phyloP scores from a whole-genome alignment of 306 rosid genomes.

The Hippophae gyantsensis region DNA sequence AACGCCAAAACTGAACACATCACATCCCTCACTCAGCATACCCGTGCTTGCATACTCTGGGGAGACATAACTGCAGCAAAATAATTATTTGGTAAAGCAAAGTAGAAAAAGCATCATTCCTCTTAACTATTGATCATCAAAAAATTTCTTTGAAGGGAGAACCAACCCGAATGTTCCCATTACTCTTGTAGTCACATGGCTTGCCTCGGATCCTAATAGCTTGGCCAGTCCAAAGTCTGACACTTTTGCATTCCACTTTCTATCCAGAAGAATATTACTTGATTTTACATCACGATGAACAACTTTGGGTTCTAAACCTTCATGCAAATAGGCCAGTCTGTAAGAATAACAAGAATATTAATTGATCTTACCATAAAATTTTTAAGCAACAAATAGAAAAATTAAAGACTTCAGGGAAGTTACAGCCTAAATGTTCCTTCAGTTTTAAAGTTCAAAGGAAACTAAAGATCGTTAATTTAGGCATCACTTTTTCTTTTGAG shows the following conservation, averaged over 20 bases:
- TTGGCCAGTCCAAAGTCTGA: conserved; percentile 97
- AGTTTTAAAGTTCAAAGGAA: too few species aligned
- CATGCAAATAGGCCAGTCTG: conserved; percentile 93
- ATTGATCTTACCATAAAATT: conserved; percentile 2
- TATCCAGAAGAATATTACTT: conserved; percentile 86
- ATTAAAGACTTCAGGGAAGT: conserved; percentile 1
- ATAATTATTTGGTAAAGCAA: neutral
- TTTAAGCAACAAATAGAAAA: neutral
- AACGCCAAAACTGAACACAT: conserved; percentile 88
- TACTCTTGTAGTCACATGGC: conserved; percentile 84
- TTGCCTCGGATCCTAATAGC: conserved; percentile 76
- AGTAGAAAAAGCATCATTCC: neutral
- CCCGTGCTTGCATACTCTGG: conserved; percentile 98
- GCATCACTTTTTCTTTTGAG: too few species aligned
- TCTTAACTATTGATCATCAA: neutral
- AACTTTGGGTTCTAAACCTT: conserved; percentile 96
- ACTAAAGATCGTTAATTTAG: too few species aligned
- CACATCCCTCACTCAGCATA: conserved; percentile 92
- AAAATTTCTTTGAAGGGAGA: conserved; percentile 10
- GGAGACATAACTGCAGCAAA: conserved; percentile 70
- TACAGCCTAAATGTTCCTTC: too few species aligned
- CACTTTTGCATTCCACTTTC: conserved; percentile 82
- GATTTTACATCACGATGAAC: conserved; percentile 96
- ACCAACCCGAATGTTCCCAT: conserved; percentile 96
- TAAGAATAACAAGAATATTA: conserved; percentile 15